Percentiles rank a stretch among this genome's conserved stretches.
These are phyloP conservation scores for Chamaenerion angustifolium DNA, from an alignment of 345 rosid genomes.

Conservation along the genomic window DNA sequence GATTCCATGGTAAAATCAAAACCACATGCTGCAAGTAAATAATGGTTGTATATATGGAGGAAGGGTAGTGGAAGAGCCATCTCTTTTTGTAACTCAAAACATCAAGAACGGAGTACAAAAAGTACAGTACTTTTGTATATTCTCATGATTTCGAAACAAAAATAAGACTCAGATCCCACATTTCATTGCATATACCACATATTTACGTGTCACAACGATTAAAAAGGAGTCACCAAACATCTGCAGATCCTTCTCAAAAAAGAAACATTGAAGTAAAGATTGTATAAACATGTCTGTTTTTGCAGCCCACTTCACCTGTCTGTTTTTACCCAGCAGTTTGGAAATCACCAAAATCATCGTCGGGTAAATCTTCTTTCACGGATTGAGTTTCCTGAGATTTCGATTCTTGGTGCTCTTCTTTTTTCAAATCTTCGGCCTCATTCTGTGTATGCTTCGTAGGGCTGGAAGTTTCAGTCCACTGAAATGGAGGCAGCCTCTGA, in stretches of 20 bases:
- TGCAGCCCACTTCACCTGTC: conserved; percentile 12
- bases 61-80: too few species aligned
- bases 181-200: conserved; percentile 3
- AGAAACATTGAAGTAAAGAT: background rate
- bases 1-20: too few species aligned
- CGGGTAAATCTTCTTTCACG: conserved; percentile 30
- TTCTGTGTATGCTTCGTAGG: conserved; percentile 18
- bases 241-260: background rate
- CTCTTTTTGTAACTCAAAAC: too few species aligned
- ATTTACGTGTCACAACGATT: background rate
- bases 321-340: conserved; percentile 88
- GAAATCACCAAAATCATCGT: conserved; percentile 96
- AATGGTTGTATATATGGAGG: too few species aligned
- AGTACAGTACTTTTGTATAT: background rate
- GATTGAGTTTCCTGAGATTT: conserved; percentile 14
- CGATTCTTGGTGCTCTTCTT: conserved; percentile 23
- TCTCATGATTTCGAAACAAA: too few species aligned
- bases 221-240: background rate
- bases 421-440: conserved; percentile 8
- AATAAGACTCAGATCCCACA: too few species aligned
- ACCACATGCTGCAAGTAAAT: too few species aligned
- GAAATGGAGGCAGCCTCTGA: conserved; percentile 23
- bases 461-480: conserved; percentile 17
- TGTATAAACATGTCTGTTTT: conserved; percentile 2
- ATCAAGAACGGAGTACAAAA: too few species aligned